A percentile compares a stretch with the other conserved stretches of the same genome.
phyloP scores from a whole-genome alignment of 441 rosid genomes.

The Jatropha podagrica region DNA sequence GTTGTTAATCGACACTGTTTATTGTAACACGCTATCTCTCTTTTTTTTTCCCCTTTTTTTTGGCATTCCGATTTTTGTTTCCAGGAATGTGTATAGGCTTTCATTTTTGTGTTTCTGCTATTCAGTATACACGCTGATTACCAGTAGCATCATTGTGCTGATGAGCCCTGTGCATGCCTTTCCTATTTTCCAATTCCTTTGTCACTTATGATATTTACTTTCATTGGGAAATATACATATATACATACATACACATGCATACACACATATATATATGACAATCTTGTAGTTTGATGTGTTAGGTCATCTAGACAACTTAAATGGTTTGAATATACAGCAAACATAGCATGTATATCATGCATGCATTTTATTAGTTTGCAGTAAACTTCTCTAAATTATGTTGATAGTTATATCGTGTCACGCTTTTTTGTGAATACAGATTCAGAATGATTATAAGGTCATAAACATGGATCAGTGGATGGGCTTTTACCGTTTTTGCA shows the following conservation, averaged over 20 bases:
- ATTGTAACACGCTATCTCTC: not conserved
- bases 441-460: slow-evolving; percentile 56
- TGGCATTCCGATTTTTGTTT: too few relatives aligned
- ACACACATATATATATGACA: not conserved
- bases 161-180: not conserved
- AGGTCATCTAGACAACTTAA: slow-evolving; percentile 3
- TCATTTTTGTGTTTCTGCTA: too few relatives aligned
- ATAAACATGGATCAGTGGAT: slow-evolving; percentile 66
- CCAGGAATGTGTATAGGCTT: too few relatives aligned
- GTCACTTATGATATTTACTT: slow-evolving; percentile 1
- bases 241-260: too few relatives aligned
- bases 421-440: slow-evolving; percentile 27
- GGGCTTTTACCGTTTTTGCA: slow-evolving; percentile 56
- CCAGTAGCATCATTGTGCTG: too few relatives aligned
- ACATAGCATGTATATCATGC: not conserved
- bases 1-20: not conserved
- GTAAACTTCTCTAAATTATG: not conserved
- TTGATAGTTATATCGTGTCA: not conserved
- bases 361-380: too few relatives aligned
- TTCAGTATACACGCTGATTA: too few relatives aligned
- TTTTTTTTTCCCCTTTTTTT: not conserved
- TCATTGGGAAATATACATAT: not conserved
- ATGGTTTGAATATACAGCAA: not conserved
- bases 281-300: slow-evolving; percentile 8
- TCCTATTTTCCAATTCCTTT: not conserved